These are phyloP conservation scores for Lasiosphaeria hispida DNA, from an alignment of 495 filamentous ascomycete genomes.

Conservation along the genomic window DNA sequence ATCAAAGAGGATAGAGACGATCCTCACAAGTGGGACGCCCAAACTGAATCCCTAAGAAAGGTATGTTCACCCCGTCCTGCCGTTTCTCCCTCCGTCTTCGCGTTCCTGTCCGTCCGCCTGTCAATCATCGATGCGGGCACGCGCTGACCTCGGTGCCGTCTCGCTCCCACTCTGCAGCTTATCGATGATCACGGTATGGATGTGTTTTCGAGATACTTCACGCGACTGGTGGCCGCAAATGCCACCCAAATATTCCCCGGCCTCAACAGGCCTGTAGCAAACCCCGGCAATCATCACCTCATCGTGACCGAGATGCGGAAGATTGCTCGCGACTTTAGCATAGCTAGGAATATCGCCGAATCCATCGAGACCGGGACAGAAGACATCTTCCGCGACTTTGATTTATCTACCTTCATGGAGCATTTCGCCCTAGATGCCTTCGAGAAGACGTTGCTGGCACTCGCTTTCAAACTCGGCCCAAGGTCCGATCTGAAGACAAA, in stretches of 20 bases:
- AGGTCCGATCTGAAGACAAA: slow-evolving; percentile 82
- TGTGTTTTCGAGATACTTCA: slow-evolving; percentile 88
- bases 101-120: slow-evolving; percentile 4
- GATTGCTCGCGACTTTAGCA: slow-evolving; percentile 71
- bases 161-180: slow-evolving; percentile 51
- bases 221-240: slow-evolving; percentile 80
- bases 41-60: slow-evolving; percentile 86
- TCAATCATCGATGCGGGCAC: background rate
- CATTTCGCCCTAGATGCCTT: slow-evolving; percentile 90
- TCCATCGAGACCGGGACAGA: slow-evolving; percentile 79
- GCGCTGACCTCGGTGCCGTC: slow-evolving; percentile 3
- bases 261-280: slow-evolving; percentile 64
- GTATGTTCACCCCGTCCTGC: slow-evolving; percentile 48
- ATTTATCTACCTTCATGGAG: slow-evolving; percentile 86
- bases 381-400: slow-evolving; percentile 91
- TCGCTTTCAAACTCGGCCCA: slow-evolving; percentile 78
- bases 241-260: slow-evolving; percentile 81
- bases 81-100: background rate
- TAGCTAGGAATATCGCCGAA: slow-evolving; percentile 87
- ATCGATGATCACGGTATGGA: slow-evolving; percentile 97
- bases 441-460: slow-evolving; percentile 80
- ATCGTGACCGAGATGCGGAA: slow-evolving; percentile 83
- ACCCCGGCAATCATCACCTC: slow-evolving; percentile 74
- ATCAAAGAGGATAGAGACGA: slow-evolving; percentile 88
- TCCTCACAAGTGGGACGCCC: slow-evolving; percentile 88